Evolutionary conservation across 225 moss, liverwort and hornwort genomes (phyloP).

Genomic region (Marchantia polymorpha): DNA sequence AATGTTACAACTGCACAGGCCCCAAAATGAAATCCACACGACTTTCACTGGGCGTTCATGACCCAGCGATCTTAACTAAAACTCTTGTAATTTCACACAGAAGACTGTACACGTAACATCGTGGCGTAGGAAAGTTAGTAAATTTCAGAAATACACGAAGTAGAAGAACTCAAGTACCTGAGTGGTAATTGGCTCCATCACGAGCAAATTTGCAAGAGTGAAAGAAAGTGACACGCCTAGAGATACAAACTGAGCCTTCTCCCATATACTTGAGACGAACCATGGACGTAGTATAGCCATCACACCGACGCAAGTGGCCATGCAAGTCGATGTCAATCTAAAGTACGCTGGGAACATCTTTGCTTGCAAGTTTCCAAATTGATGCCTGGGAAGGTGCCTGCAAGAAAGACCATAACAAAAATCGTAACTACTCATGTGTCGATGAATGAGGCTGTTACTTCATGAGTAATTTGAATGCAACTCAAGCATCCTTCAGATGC

Average conservation of each 20-base stretch:
- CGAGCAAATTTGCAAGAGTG: constrained; percentile 54
- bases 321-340: constrained; percentile 47
- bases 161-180: constrained; percentile 44
- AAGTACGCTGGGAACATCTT: constrained; percentile 81
- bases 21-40: too few relatives aligned
- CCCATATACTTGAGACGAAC: constrained; percentile 48
- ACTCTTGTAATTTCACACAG: background rate
- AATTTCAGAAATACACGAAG: background rate
- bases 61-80: background rate
- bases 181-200: constrained; percentile 63
- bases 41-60: background rate
- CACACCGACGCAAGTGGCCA: constrained; percentile 53
- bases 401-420: constrained; percentile 5
- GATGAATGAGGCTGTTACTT: background rate
- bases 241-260: constrained; percentile 60
- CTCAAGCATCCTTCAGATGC: background rate
- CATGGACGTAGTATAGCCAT: constrained; percentile 64
- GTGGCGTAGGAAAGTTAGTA: background rate
- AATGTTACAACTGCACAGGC: background rate
- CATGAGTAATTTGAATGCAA: background rate
- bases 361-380: constrained; percentile 85
- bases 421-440: background rate
- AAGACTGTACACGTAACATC: background rate
- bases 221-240: constrained; percentile 57
- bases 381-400: constrained; percentile 89